Base-by-base conservation (phyloP, 2,329 filamentous ascomycete genomes). In the Cercospora nicotianae region DNA sequence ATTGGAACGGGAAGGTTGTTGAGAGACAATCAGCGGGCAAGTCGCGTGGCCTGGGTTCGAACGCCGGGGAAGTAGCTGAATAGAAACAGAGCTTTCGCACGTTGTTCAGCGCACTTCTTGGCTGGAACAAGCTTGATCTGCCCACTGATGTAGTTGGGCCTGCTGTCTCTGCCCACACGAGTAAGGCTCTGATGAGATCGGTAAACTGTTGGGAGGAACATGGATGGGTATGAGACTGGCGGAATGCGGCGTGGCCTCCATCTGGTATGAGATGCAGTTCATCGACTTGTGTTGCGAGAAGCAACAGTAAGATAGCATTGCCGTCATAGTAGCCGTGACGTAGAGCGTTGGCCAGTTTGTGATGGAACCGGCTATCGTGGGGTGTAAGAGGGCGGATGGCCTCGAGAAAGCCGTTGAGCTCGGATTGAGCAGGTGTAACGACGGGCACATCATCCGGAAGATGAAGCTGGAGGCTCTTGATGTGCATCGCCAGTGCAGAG, bases 241-340 rank as follows among this genome's bases (percentile, higher is more conserved):
- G n/a, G 48, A 53, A n/a, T 16, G 48, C 48, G 48, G 1, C 48
- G 1, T 2, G 48, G 2, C 48, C 48, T 0, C 48, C 2, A 23
- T 28, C 48, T 3, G 1, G 2, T 28, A 16, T 1, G 0, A 53
- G 13, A 28, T 53, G 1, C 48, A 53, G 3, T 2, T 26, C 3
- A 30, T 53, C 39, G 18, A 60, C 39, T 4, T 51, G 39, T 26
- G 5, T n/a, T 1, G 64, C 55, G 30, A 65, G 55, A 3, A 65
- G 28, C 18, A 65, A 12, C 10, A 65, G 64, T 13, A 65, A 33
- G 36, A 65, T 53, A 30, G 26, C 57, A 16, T 61, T 30, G 1
- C 33, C 42, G 28, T 65, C 57, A 36, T 61, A 39, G 28, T 39
- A 28, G 8, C 55, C 64, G 18, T 31, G 26, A 16, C 28, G 28